These are phyloP conservation scores for Myochromella boudieri DNA, from an alignment of 768 basidiomycete genomes.

Conservation along the genomic window DNA sequence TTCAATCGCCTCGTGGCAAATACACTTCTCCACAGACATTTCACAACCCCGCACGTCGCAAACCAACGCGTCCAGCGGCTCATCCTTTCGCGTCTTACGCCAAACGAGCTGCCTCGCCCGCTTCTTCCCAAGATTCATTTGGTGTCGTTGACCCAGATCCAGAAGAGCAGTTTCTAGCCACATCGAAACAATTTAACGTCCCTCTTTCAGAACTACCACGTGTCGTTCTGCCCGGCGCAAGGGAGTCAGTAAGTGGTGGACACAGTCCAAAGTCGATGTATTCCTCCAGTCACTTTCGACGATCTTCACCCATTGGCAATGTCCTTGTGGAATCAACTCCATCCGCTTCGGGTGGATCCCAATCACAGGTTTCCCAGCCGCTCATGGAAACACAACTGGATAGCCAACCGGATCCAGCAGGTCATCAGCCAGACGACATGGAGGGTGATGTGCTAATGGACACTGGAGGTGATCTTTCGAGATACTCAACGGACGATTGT, in stretches of 20 bases:
- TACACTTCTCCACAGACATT: conserved; percentile 11
- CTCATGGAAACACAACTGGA: conserved; percentile 26
- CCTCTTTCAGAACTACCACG: conserved; percentile 58
- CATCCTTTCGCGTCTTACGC: conserved; percentile 6
- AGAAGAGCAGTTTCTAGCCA: conserved; percentile 43
- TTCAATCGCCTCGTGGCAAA: conserved; percentile 28
- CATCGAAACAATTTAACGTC: conserved; percentile 49
- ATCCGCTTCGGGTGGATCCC: conserved; percentile 41
- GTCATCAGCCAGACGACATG: conserved; percentile 12
- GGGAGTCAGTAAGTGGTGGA: neutral
- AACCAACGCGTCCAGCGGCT: conserved; percentile 15
- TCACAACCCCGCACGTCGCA: conserved; percentile 16
- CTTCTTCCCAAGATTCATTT: conserved; percentile 63
- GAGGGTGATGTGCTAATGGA: conserved; percentile 13
- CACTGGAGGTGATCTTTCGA: conserved; percentile 16
- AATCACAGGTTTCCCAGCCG: conserved; percentile 26
- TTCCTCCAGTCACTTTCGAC: conserved; percentile 3
- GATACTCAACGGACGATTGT: conserved; percentile 28
- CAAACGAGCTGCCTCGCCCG: conserved; percentile 15
- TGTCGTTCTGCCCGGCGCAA: conserved; percentile 7
- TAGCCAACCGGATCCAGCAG: conserved; percentile 19
- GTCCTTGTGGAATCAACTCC: conserved; percentile 58
- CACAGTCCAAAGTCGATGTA: conserved; percentile 5
- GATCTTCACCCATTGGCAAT: conserved; percentile 17
- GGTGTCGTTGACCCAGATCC: conserved; percentile 48